A percentile compares a stretch with the other conserved stretches of the same genome.
These are phyloP conservation scores for Cutaneotrichosporon sp. DNA, from an alignment of 1,284 basidiomycete species.

Conservation along the genomic window DNA sequence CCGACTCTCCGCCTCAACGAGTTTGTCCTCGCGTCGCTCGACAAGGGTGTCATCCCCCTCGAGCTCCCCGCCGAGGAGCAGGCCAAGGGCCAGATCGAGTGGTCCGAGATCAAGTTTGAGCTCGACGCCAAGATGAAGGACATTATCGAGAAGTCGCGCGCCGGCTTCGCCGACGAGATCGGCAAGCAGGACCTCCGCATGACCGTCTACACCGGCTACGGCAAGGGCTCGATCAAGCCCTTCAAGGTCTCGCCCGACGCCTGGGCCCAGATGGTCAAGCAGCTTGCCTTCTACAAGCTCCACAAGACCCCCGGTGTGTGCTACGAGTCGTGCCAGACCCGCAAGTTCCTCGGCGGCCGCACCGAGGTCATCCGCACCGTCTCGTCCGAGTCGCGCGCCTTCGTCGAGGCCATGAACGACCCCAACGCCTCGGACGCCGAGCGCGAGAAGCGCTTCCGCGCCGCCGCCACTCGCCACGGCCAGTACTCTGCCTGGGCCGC, in stretches of 20 bases:
- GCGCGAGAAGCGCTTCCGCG: constrained; percentile 71
- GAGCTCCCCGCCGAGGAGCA: constrained; percentile 54
- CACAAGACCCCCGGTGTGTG: constrained; percentile 75
- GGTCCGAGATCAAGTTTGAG: constrained; percentile 71
- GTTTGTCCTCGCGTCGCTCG: constrained; percentile 79
- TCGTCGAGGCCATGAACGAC: constrained; percentile 85
- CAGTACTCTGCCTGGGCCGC: constrained; percentile 88
- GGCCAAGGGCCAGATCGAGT: constrained; percentile 56
- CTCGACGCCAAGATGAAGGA: constrained; percentile 60
- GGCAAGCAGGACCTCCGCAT: constrained; percentile 79
- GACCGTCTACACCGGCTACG: constrained; percentile 88
- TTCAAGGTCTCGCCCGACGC: constrained; percentile 90
- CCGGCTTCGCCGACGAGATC: constrained; percentile 76
- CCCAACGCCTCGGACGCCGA: constrained; percentile 60
- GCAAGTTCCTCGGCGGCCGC: constrained; percentile 86
- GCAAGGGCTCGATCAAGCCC: constrained; percentile 84
- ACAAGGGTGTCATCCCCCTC: constrained; percentile 72
- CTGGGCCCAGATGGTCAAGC: constrained; percentile 93
- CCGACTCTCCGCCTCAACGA: constrained; percentile 95
- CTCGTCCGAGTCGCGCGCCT: constrained; percentile 79
- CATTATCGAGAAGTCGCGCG: constrained; percentile 60
- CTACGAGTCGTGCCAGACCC: constrained; percentile 93
- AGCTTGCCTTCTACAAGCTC: constrained; percentile 92
- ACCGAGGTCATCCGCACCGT: constrained; percentile 93
- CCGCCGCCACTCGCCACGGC: constrained; percentile 78